phyloP scores from a whole-genome alignment of 352 stramenopile genomes.

The Pythium brachiatum region DNA sequence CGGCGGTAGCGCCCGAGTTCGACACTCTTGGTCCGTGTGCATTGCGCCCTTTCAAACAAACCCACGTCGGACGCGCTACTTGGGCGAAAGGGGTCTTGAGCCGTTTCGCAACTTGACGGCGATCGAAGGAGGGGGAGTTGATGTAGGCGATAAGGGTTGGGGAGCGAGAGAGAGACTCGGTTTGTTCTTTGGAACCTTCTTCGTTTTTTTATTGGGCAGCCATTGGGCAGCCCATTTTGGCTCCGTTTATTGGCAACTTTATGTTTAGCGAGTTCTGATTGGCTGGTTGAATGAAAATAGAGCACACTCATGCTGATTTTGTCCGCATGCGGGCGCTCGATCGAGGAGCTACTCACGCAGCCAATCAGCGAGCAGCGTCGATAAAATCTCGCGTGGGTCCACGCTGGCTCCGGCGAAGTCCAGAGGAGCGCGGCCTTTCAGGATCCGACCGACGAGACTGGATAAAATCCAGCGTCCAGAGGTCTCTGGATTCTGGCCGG shows the following conservation, averaged over 20 bases:
- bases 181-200: conserved; percentile 15
- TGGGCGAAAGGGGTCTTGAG: not conserved
- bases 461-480: not conserved
- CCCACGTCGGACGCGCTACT: not conserved
- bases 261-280: conserved; percentile 10
- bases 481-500: not conserved
- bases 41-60: not conserved
- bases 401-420: conserved; percentile 13
- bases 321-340: conserved; percentile 1
- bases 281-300: conserved; percentile 23
- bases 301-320: not conserved
- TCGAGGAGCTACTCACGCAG: not conserved
- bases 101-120: not conserved
- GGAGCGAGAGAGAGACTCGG: not conserved
- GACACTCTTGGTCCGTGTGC: not conserved
- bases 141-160: not conserved
- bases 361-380: conserved; percentile 14
- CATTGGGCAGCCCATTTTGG: too few relatives aligned
- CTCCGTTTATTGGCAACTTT: conserved; percentile 20
- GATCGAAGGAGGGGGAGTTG: not conserved
- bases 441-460: conserved; percentile 23
- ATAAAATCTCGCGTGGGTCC: conserved; percentile 18
- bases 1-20: not conserved
- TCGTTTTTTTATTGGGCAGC: not conserved
- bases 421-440: conserved; percentile 19